Conservation (phyloP, 441 rosid genomes). For the Bruguiera hainesii region DNA sequence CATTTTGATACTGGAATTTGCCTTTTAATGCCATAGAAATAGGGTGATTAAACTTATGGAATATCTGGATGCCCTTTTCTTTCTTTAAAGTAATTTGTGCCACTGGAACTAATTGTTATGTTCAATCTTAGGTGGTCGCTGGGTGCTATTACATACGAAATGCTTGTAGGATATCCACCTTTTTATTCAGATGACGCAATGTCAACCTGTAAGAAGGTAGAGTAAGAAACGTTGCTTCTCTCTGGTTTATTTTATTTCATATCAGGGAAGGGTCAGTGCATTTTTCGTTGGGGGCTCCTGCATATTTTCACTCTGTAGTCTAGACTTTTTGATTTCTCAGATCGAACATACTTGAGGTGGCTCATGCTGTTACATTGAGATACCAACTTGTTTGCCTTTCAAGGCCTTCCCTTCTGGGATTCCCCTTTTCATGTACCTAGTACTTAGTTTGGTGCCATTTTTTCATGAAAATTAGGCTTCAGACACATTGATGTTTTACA, state of each 20-base stretch:
- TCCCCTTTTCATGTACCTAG: background rate
- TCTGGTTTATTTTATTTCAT: background rate
- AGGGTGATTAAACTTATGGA: slow-evolving; percentile 1
- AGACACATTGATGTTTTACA: background rate
- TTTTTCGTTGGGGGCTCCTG: background rate
- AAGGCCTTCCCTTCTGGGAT: background rate
- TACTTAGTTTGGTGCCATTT: background rate
- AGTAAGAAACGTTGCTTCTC: slow-evolving; percentile 4
- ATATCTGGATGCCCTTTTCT: slow-evolving; percentile 3
- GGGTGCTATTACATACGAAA: slow-evolving; percentile 95
- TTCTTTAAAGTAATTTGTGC: slow-evolving; percentile 12
- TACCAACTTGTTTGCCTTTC: too few relatives aligned
- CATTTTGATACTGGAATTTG: background rate
- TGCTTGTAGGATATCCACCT: slow-evolving; percentile 97
- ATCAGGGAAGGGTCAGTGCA: background rate
- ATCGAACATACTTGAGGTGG: too few relatives aligned
- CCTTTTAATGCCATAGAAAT: slow-evolving; percentile 8
- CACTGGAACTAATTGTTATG: slow-evolving; percentile 16
- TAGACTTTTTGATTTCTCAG: too few relatives aligned
- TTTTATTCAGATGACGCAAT: slow-evolving; percentile 96
- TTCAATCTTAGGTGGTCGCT: slow-evolving; percentile 82
- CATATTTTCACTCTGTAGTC: too few relatives aligned
- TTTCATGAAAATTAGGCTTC: too few relatives aligned
- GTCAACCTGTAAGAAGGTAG: slow-evolving; percentile 97
- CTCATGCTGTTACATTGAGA: too few relatives aligned